These are phyloP conservation scores for Conringia planisiliqua DNA, from an alignment of 345 rosid genomes.

Conservation along the genomic window DNA sequence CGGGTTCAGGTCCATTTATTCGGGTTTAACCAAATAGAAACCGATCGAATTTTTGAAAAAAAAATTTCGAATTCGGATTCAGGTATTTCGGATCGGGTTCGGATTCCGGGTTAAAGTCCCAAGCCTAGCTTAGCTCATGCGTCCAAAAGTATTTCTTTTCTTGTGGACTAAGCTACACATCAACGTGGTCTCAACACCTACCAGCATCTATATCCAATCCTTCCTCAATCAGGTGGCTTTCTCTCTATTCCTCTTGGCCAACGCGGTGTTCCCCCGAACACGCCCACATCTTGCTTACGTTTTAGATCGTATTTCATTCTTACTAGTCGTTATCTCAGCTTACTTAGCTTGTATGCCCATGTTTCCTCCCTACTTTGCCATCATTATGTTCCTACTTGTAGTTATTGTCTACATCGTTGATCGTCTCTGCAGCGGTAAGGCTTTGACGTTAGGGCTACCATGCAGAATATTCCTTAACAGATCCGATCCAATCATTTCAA, in stretches of 20 bases:
- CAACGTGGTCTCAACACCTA: background rate
- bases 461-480: background rate
- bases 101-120: no score
- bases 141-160: background rate
- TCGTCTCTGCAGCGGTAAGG: background rate
- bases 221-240: background rate
- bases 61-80: no score
- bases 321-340: background rate
- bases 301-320: background rate
- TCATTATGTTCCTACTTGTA: background rate
- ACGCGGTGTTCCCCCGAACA: background rate
- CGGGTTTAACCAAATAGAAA: no score
- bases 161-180: background rate
- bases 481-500: no score
- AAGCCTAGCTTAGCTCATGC: background rate
- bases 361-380: background rate
- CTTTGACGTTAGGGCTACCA: background rate
- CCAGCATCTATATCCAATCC: slow-evolving; percentile 1
- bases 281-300: background rate
- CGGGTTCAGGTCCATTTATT: no score
- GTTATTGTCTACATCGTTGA: background rate
- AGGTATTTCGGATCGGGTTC: no score
- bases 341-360: background rate
- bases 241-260: background rate
- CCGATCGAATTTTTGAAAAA: no score